phyloP scores from a whole-genome alignment of 1,284 basidiomycete species.

The Afroboletus lepidellus region DNA sequence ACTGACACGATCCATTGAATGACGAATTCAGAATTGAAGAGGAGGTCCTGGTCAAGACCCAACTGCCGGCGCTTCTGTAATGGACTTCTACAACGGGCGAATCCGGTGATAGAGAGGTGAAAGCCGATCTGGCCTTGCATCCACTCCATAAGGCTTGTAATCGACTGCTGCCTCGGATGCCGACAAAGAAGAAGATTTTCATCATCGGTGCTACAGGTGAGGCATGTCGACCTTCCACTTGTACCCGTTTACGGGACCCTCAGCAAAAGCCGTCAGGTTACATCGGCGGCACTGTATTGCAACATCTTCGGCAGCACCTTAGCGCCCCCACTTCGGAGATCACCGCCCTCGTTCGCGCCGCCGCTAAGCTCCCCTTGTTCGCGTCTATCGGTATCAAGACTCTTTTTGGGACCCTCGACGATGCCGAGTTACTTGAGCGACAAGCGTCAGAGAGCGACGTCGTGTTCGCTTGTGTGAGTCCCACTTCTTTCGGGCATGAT shows the following conservation, averaged over 20 bases:
- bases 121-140: too few relatives aligned
- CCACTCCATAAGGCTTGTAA: too few relatives aligned
- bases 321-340: constrained; percentile 32
- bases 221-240: neutral
- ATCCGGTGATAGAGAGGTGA: too few relatives aligned
- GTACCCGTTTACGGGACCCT: neutral
- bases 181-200: neutral
- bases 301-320: constrained; percentile 34
- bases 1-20: too few relatives aligned
- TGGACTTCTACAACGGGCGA: too few relatives aligned
- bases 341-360: constrained; percentile 12
- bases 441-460: neutral
- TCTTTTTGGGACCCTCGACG: neutral
- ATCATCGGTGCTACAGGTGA: neutral
- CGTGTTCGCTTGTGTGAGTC: constrained; percentile 32
- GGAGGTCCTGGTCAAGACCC: too few relatives aligned
- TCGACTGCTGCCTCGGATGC: too few relatives aligned
- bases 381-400: neutral
- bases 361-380: neutral
- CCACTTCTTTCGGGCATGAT: too few relatives aligned
- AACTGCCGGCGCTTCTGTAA: too few relatives aligned
- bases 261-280: constrained; percentile 16
- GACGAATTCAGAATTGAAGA: too few relatives aligned
- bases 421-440: neutral
- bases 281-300: constrained; percentile 42